These are phyloP conservation scores for Beauveria scarabaeidicola DNA, from an alignment of 2,329 filamentous ascomycete species.

Conservation along the genomic window DNA sequence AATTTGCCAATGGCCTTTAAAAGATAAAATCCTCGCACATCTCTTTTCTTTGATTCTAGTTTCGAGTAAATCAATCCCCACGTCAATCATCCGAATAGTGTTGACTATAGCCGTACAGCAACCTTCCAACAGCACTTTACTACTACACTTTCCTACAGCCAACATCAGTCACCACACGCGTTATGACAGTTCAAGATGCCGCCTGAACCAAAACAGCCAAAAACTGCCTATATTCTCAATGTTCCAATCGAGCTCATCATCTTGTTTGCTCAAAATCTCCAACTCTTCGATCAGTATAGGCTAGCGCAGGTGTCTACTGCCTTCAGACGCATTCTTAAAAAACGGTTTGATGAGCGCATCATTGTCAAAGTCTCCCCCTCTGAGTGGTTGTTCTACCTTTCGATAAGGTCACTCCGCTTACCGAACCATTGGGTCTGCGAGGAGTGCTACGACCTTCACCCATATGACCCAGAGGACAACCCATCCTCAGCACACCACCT, in stretches of 20 bases:
- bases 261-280: too few species aligned
- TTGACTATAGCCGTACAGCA: too few species aligned
- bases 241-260: too few species aligned
- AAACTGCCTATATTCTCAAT: too few species aligned
- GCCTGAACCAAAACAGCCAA: not conserved
- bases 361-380: accelerated
- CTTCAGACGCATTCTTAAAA: not conserved
- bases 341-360: not conserved
- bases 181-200: too few species aligned
- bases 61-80: too few species aligned
- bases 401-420: not conserved
- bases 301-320: not conserved
- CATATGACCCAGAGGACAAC: not conserved
- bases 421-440: not conserved
- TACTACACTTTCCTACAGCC: not conserved
- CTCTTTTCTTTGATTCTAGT: too few species aligned
- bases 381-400: not conserved
- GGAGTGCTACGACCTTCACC: not conserved
- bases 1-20: too few species aligned
- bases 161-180: too few species aligned
- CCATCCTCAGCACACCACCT: too few species aligned
- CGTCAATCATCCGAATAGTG: too few species aligned
- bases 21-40: too few species aligned
- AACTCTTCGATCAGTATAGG: not conserved
- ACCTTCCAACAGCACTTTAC: not conserved